These are phyloP conservation scores for Beauveria rudraprayagi DNA, from an alignment of 2,329 filamentous ascomycete species.

Conservation along the genomic window DNA sequence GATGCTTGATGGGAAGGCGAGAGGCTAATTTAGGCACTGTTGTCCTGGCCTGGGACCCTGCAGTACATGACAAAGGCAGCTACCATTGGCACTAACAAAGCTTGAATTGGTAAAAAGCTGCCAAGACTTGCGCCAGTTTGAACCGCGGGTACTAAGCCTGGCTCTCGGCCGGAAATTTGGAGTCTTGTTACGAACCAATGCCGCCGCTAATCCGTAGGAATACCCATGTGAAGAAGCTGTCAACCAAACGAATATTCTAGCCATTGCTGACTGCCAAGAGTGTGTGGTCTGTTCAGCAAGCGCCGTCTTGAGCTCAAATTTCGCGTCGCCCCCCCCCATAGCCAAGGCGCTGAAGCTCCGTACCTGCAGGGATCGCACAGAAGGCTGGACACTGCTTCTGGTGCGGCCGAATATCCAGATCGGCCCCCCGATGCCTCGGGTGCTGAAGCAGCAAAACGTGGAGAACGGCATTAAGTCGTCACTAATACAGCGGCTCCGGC, in stretches of 20 bases:
- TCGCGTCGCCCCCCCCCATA: neutral
- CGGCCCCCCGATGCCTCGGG: slow-evolving; percentile 1
- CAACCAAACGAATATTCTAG: neutral
- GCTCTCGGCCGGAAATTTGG: neutral
- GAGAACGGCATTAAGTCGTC: neutral
- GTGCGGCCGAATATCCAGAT: neutral
- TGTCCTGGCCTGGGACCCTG: neutral
- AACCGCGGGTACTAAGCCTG: neutral
- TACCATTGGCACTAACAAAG: neutral
- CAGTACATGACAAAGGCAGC: neutral
- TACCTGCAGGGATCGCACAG: slow-evolving; percentile 3
- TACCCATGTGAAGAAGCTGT: neutral
- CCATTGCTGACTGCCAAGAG: neutral
- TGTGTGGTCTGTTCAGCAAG: neutral
- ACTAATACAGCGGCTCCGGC: neutral
- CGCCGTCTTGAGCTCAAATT: neutral
- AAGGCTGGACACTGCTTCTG: neutral
- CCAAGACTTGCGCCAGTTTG: neutral
- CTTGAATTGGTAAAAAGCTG: neutral
- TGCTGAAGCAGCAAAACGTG: neutral
- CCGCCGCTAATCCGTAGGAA: neutral
- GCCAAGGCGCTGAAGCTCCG: neutral
- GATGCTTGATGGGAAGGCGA: neutral
- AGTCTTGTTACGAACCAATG: neutral
- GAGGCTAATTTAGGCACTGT: neutral